These are phyloP conservation scores for Solanum dulcamara DNA, from an alignment of 257 asterid species.

Conservation along the genomic window DNA sequence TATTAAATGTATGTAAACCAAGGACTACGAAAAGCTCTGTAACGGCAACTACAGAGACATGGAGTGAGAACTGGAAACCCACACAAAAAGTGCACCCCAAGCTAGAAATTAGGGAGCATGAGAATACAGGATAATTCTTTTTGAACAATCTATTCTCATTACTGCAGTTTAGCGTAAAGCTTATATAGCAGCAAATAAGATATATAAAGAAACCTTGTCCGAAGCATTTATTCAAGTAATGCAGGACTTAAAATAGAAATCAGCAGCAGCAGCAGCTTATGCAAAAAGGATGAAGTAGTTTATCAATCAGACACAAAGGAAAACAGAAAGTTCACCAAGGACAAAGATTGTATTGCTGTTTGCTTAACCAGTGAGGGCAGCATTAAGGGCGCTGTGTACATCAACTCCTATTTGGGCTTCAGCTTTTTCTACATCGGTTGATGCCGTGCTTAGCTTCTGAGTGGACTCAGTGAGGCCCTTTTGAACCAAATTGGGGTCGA, in stretches of 20 bases:
- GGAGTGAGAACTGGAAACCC: background rate
- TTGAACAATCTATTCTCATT: background rate
- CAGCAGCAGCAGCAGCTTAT: background rate
- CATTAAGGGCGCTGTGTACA: constrained; percentile 85
- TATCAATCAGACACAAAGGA: background rate
- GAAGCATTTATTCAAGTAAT: background rate
- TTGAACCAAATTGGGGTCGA: constrained; percentile 57
- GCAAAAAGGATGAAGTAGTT: background rate
- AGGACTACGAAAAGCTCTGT: background rate
- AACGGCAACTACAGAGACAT: background rate
- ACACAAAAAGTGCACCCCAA: background rate
- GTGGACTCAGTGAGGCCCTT: constrained; percentile 65
- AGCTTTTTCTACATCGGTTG: constrained; percentile 78
- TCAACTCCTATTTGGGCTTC: constrained; percentile 86
- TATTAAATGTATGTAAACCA: background rate
- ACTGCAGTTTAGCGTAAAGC: background rate
- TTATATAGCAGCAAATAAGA: background rate
- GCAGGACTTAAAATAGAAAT: background rate
- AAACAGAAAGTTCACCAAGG: background rate
- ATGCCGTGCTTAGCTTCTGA: constrained; percentile 61
- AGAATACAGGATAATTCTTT: background rate
- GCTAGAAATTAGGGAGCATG: background rate
- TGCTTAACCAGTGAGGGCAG: constrained; percentile 62
- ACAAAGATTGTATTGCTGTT: background rate
- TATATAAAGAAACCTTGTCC: background rate